Base-by-base conservation (phyloP, 345 rosid genomes). In the Linum usitatissimum region DNA sequence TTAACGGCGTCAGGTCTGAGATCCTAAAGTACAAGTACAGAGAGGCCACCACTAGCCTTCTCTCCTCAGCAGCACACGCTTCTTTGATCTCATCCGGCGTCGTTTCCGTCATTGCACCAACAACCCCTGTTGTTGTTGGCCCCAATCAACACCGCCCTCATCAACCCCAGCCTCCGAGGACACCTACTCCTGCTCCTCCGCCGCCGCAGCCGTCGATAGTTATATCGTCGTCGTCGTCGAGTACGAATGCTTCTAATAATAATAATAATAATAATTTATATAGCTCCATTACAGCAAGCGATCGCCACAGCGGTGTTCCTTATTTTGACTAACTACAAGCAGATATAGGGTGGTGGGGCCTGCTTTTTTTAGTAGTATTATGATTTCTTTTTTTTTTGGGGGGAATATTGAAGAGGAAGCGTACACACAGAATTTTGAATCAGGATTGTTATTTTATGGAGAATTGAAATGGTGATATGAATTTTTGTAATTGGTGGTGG, bases 11-110 rank as follows among this genome's bases (percentile, higher is more conserved):
- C 45, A 80, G 94, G 74, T 63, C 83, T 3, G 97, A 93, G 76
- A 86, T 93, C 45, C 71, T 87, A 45, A 92, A 84, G 71, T 87
- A 81, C 82, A 89, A 85, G 66, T 87, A 80, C 70, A 78, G 84
- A 73, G 98, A 87, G 74, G 85, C 88, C 38, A 76, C 59, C 6
- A 55, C 14, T 4, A 55, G 67, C 18, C 51, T 70, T 18, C 56
- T 81, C 57, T 76, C 82, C n/a, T 64, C 88, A 18, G 70, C 84
- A 53, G 70, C 84, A 48, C 88, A 80, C 64, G 64, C 78, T 30
- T 70, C 79, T 63, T 78, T 81, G 74, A 81, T 81, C 55, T 75
- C 88, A 39, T 65, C 95, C 6, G 78, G 81, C 6, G 66, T 74
- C 9, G 85, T 89, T 68, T 81, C 95, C 3, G 70, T 82, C 34